phyloP scores from a whole-genome alignment of 192 early-diverging fungal species.

The Thoreauomyces humboldtii region DNA sequence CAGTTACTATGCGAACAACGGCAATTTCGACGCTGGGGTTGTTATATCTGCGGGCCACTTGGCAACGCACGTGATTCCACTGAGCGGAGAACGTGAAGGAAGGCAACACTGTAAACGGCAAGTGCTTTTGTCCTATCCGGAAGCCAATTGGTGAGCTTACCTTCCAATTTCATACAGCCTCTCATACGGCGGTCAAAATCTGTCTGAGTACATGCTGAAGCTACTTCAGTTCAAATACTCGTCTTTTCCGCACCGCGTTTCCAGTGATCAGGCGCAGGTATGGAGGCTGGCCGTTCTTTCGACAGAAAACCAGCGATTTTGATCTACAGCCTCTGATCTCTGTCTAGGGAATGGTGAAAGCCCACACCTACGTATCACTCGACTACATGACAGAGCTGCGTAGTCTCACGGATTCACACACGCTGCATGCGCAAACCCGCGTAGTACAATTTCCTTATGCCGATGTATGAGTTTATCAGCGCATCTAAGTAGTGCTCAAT shows the following conservation, averaged over 20 bases:
- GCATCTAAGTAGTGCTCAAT: too few relatives aligned
- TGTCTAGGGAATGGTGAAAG: slow-evolving; percentile 69
- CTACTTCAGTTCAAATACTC: slow-evolving; percentile 90
- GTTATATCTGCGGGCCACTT: slow-evolving; percentile 70
- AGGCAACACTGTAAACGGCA: slow-evolving; percentile 73
- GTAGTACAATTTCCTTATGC: slow-evolving; percentile 83
- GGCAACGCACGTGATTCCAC: slow-evolving; percentile 74
- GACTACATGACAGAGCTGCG: slow-evolving; percentile 74
- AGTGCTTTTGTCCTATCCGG: background rate
- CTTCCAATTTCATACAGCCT: slow-evolving; percentile 49
- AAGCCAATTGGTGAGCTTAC: background rate
- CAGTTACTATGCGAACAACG: slow-evolving; percentile 75
- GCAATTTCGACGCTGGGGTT: slow-evolving; percentile 57
- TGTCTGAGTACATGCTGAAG: slow-evolving; percentile 80
- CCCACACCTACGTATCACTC: slow-evolving; percentile 67
- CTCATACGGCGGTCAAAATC: slow-evolving; percentile 72
- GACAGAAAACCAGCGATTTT: too few relatives aligned
- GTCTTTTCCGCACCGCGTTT: slow-evolving; percentile 80
- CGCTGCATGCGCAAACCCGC: slow-evolving; percentile 62
- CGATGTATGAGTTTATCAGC: too few relatives aligned
- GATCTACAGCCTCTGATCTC: too few relatives aligned
- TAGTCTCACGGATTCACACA: slow-evolving; percentile 52
- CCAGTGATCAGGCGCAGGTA: slow-evolving; percentile 69
- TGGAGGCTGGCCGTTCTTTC: background rate
- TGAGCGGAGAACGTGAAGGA: slow-evolving; percentile 57